Evolutionary conservation across 352 stramenopile genomes (phyloP).

Genomic region (Globisporangium perplexum): DNA sequence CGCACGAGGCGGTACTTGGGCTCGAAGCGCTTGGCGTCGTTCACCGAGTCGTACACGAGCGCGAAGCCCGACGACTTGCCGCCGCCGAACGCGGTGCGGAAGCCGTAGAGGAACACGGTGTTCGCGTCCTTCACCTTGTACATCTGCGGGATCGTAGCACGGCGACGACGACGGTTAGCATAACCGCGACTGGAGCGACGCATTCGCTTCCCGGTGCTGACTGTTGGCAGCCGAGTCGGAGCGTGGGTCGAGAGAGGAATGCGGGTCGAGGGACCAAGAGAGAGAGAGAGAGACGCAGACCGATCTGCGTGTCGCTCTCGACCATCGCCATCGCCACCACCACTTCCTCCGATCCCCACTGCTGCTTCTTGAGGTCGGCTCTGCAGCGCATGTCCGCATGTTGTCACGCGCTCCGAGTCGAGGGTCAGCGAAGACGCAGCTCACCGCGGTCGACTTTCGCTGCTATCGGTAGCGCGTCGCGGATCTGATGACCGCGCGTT

Average conservation of each 20-base stretch:
- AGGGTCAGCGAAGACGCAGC: not conserved
- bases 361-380: not conserved
- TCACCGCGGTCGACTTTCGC: not conserved
- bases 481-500: too few relatives aligned
- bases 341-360: not conserved
- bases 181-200: not conserved
- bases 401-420: not conserved
- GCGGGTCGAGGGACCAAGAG: too few relatives aligned
- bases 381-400: not conserved
- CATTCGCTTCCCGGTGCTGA: not conserved
- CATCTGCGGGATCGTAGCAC: slow-evolving; percentile 42
- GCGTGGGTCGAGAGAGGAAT: not conserved
- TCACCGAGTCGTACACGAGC: slow-evolving; percentile 98
- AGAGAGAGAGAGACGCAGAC: not conserved
- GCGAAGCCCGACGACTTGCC: slow-evolving; percentile 98
- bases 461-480: not conserved
- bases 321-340: not conserved
- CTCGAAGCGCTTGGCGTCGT: slow-evolving; percentile 98
- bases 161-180: not conserved
- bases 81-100: slow-evolving; percentile 97
- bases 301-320: not conserved
- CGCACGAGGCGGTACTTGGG: slow-evolving; percentile 97
- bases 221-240: not conserved
- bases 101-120: slow-evolving; percentile 96
- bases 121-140: slow-evolving; percentile 97